phyloP scores from a whole-genome alignment of 2,329 filamentous ascomycete genomes.

The Calcarisporium arbuscula region DNA sequence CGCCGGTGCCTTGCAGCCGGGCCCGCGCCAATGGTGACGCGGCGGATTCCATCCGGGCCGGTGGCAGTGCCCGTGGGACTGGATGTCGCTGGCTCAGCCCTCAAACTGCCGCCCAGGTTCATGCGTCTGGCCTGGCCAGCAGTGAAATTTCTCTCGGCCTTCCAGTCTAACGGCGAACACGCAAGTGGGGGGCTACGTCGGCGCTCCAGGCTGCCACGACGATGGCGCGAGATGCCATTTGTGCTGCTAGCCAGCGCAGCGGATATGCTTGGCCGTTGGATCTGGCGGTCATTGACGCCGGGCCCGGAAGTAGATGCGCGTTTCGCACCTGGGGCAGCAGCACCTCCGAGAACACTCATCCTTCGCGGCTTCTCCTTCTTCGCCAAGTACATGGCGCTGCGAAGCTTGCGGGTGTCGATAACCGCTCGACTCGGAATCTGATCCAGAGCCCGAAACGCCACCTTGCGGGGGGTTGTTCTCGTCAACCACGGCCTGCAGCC shows the following conservation, averaged over 20 bases:
- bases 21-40: conserved; percentile 29
- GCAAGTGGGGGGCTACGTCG: conserved; percentile 47
- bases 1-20: conserved; percentile 17
- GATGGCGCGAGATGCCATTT: conserved; percentile 50
- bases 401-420: conserved; percentile 49
- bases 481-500: conserved; percentile 33
- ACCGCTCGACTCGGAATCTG: conserved; percentile 42
- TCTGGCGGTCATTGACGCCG: conserved; percentile 19
- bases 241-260: conserved; percentile 40
- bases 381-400: conserved; percentile 46
- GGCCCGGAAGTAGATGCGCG: conserved; percentile 41
- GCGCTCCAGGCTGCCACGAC: conserved; percentile 44
- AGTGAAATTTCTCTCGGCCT: conserved; percentile 36
- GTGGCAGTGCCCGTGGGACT: conserved; percentile 18
- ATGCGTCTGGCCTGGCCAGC: conserved; percentile 51
- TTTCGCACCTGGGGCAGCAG: conserved; percentile 28
- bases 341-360: conserved; percentile 30
- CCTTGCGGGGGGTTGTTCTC: conserved; percentile 46
- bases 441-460: conserved; percentile 30
- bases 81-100: conserved; percentile 19
- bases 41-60: conserved; percentile 20
- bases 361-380: conserved; percentile 40
- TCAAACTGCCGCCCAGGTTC: conserved; percentile 42
- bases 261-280: conserved; percentile 29
- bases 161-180: conserved; percentile 41